Evolutionary conservation across 257 asterid genomes (phyloP).

Genomic region (Gardenia jasminoides): DNA sequence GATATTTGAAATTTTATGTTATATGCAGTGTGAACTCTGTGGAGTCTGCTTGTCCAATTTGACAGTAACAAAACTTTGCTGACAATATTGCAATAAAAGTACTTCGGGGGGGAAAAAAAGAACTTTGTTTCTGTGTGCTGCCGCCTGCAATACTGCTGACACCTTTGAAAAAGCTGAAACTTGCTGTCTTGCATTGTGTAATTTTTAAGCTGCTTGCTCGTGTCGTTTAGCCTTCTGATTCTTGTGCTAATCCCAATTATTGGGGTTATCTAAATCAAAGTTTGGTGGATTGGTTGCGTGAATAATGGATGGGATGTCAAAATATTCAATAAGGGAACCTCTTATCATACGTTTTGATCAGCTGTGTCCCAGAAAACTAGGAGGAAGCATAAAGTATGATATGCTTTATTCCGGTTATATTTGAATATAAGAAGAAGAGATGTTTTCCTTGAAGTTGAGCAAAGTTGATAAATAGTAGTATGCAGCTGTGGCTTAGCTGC

Average conservation of each 20-base stretch:
- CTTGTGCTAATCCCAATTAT: neutral
- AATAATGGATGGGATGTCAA: neutral
- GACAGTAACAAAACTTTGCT: neutral
- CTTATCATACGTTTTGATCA: no score
- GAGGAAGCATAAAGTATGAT: neutral
- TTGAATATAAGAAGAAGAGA: neutral
- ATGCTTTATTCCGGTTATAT: neutral
- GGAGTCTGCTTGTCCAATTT: neutral
- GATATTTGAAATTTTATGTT: neutral
- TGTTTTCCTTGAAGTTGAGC: neutral
- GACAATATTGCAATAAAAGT: no score
- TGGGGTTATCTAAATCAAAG: neutral
- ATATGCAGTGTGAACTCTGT: neutral
- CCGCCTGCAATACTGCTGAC: neutral
- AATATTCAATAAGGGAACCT: neutral
- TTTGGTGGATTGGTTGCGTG: neutral
- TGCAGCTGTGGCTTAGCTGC: no score
- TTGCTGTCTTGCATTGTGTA: neutral
- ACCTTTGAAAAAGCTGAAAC: neutral
- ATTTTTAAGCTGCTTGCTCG: no score
- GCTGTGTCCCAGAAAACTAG: neutral
- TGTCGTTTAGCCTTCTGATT: neutral
- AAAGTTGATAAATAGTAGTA: neutral
- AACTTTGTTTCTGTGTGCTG: neutral
- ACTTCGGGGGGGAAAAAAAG: fast-evolving